These are phyloP conservation scores for Xylaria arbuscula DNA, from an alignment of 2,329 filamentous ascomycete species.

Conservation along the genomic window DNA sequence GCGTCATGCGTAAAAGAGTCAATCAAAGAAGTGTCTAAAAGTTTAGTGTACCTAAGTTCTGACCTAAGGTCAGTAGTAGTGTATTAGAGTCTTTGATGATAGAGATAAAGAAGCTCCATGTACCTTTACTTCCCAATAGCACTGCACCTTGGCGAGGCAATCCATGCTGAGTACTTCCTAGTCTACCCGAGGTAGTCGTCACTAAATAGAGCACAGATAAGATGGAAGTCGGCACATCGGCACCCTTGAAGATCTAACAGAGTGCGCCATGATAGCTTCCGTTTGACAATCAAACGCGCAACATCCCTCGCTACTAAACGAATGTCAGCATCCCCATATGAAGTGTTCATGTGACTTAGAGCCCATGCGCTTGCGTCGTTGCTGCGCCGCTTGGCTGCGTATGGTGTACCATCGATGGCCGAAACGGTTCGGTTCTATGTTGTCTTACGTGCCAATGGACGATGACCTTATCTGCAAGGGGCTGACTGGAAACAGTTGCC, in stretches of 20 bases:
- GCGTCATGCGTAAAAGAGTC: neutral
- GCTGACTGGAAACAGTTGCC: slow-evolving; percentile 23
- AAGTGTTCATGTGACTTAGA: slow-evolving; percentile 33
- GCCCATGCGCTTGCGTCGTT: slow-evolving; percentile 27
- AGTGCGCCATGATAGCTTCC: neutral
- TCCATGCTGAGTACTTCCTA: neutral
- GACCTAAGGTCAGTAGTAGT: neutral
- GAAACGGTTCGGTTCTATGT: slow-evolving; percentile 7
- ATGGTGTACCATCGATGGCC: slow-evolving; percentile 18
- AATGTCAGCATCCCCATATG: slow-evolving; percentile 11
- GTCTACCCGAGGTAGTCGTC: neutral
- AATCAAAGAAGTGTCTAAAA: neutral
- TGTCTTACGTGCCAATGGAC: slow-evolving; percentile 3
- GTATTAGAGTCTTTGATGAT: neutral
- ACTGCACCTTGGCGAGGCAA: neutral
- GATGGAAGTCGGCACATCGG: slow-evolving; percentile 10
- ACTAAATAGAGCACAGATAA: slow-evolving; percentile 8
- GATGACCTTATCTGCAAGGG: slow-evolving; percentile 32
- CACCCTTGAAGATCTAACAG: slow-evolving; percentile 6
- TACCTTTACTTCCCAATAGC: neutral
- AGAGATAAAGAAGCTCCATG: neutral
- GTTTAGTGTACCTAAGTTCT: neutral
- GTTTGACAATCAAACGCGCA: slow-evolving; percentile 13
- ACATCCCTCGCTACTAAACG: slow-evolving; percentile 16
- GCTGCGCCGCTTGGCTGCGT: slow-evolving; percentile 26